Conservation (phyloP, 2,329 filamentous ascomycete genomes). For the Epichloe elymi region DNA sequence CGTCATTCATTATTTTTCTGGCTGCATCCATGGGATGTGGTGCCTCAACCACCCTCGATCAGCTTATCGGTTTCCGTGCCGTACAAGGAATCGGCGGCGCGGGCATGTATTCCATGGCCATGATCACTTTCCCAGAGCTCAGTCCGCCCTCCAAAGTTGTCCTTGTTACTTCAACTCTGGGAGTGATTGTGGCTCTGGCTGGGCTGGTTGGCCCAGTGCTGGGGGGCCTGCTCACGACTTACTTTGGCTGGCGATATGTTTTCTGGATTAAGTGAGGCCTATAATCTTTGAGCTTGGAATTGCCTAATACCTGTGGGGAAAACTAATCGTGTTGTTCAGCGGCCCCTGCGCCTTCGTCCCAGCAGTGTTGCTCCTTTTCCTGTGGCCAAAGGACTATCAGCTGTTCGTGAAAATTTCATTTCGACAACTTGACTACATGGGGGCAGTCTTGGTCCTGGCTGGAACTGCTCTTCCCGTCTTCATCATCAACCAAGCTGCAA, state of each 20-base stretch:
- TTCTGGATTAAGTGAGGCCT: slow-evolving; percentile 44
- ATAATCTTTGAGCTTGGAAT: too few relatives aligned
- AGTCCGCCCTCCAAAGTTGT: slow-evolving; percentile 26
- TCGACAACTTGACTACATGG: slow-evolving; percentile 38
- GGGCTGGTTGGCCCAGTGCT: slow-evolving; percentile 41
- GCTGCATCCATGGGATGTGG: slow-evolving; percentile 43
- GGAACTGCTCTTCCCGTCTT: slow-evolving; percentile 13
- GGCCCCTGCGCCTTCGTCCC: slow-evolving; percentile 35
- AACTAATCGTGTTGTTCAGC: slow-evolving; percentile 15
- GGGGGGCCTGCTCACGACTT: slow-evolving; percentile 38
- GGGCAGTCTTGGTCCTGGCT: slow-evolving; percentile 23
- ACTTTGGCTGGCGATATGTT: slow-evolving; percentile 38
- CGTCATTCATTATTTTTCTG: slow-evolving; percentile 41
- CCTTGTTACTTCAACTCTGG: slow-evolving; percentile 34
- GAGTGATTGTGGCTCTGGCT: slow-evolving; percentile 32
- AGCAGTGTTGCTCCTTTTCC: slow-evolving; percentile 29
- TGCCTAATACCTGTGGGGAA: too few relatives aligned
- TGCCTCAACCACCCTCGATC: slow-evolving; percentile 17
- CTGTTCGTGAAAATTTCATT: slow-evolving; percentile 26
- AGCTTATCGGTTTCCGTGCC: slow-evolving; percentile 36
- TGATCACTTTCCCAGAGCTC: slow-evolving; percentile 41
- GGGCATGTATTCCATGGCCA: slow-evolving; percentile 35
- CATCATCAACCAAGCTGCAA: slow-evolving; percentile 11
- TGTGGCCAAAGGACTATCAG: slow-evolving; percentile 35
- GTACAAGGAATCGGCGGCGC: slow-evolving; percentile 37